Conservation (phyloP, 2,329 filamentous ascomycete genomes). For the Calonectria henricotiae region DNA sequence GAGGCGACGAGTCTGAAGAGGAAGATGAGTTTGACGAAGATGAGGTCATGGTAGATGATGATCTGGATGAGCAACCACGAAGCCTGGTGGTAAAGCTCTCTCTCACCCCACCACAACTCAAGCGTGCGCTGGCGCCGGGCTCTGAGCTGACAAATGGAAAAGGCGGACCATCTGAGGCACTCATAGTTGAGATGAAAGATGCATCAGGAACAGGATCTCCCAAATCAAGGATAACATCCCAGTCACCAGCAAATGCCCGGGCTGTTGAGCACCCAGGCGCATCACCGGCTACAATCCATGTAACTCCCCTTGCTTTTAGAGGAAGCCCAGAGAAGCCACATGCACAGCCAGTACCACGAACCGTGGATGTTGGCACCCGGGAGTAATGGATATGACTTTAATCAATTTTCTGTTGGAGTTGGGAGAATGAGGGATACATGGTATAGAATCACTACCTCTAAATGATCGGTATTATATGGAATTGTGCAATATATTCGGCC, state of each 20-base stretch:
- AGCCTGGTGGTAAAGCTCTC: slow-evolving; percentile 85
- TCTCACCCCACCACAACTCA: slow-evolving; percentile 63
- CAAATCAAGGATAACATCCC: slow-evolving; percentile 27
- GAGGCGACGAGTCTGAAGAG: slow-evolving; percentile 73
- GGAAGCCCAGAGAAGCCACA: slow-evolving; percentile 74
- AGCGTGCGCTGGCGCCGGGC: slow-evolving; percentile 52
- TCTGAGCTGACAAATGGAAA: slow-evolving; percentile 44
- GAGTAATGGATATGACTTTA: slow-evolving; percentile 49
- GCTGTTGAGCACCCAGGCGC: slow-evolving; percentile 44
- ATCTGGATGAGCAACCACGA: slow-evolving; percentile 65
- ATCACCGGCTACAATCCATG: slow-evolving; percentile 56
- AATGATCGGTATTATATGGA: slow-evolving; percentile 37
- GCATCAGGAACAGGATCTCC: slow-evolving; percentile 33
- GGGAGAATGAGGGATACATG: slow-evolving; percentile 43
- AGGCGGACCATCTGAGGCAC: slow-evolving; percentile 35
- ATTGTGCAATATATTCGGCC: slow-evolving; percentile 45
- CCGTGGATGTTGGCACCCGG: slow-evolving; percentile 55
- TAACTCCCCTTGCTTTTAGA: slow-evolving; percentile 72
- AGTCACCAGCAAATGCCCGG: slow-evolving; percentile 36
- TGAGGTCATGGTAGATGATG: slow-evolving; percentile 71
- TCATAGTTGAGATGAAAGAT: slow-evolving; percentile 52
- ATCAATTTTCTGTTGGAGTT: slow-evolving; percentile 51
- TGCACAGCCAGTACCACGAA: slow-evolving; percentile 52
- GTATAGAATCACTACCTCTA: slow-evolving; percentile 45
- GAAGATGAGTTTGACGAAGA: slow-evolving; percentile 74